Evolutionary conservation across 2,329 filamentous ascomycete species (phyloP).

Genomic region (Westerdykella aurantiaca): DNA sequence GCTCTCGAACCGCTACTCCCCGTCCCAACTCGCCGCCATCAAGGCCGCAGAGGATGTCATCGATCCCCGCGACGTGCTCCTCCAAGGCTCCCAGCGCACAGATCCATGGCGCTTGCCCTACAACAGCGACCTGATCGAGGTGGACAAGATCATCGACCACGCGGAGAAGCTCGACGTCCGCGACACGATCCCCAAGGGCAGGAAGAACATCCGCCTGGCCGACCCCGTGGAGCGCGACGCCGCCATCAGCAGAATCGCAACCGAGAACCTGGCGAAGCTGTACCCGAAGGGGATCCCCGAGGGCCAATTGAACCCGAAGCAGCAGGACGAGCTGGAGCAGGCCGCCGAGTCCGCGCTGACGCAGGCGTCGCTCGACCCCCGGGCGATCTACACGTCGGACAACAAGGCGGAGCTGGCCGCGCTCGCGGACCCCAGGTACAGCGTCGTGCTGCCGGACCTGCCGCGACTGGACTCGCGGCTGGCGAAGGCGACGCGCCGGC

Average conservation of each 20-base stretch:
- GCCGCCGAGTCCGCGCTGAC: slow-evolving; percentile 28
- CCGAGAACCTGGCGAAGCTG: slow-evolving; percentile 32
- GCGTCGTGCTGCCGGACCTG: slow-evolving; percentile 47
- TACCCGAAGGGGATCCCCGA: slow-evolving; percentile 33
- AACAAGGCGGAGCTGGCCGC: slow-evolving; percentile 46
- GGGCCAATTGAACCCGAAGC: slow-evolving; percentile 13
- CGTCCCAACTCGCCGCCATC: slow-evolving; percentile 75
- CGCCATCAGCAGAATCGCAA: slow-evolving; percentile 27
- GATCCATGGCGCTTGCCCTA: slow-evolving; percentile 63
- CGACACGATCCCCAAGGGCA: slow-evolving; percentile 16
- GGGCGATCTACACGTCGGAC: slow-evolving; percentile 43
- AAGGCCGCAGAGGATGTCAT: slow-evolving; percentile 74
- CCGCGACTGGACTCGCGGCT: slow-evolving; percentile 41
- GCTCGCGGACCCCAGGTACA: slow-evolving; percentile 43
- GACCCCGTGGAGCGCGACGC: slow-evolving; percentile 29
- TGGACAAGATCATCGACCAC: slow-evolving; percentile 70
- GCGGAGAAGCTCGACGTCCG: slow-evolving; percentile 36
- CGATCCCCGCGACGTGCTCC: slow-evolving; percentile 64
- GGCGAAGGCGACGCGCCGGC: slow-evolving; percentile 28
- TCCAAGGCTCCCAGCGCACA: slow-evolving; percentile 64
- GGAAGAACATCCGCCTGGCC: slow-evolving; percentile 20
- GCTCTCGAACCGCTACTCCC: slow-evolving; percentile 65
- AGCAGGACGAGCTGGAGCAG: slow-evolving; percentile 18
- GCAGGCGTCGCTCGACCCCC: slow-evolving; percentile 38
- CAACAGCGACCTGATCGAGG: slow-evolving; percentile 73